Evolutionary conservation across 2,329 filamentous ascomycete genomes (phyloP).

Genomic region (Cryphonectria naterciae): DNA sequence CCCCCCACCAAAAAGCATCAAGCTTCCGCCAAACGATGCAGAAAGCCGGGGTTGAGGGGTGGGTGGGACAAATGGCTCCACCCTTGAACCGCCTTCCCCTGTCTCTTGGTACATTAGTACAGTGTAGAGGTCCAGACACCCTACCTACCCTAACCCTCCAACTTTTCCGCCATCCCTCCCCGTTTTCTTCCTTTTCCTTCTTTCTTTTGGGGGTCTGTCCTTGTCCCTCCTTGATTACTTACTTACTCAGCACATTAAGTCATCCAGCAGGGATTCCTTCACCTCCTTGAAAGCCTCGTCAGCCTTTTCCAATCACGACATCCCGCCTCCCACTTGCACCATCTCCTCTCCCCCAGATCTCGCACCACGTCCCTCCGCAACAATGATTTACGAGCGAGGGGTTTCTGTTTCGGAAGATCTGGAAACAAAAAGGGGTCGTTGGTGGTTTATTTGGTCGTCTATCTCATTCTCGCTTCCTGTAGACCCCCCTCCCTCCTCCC

Average conservation of each 20-base stretch:
- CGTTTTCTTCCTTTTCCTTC: neutral
- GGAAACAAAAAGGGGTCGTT: neutral
- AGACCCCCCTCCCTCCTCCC: neutral
- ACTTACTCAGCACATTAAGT: neutral
- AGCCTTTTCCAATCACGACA: constrained; percentile 20
- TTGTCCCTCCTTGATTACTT: too few relatives aligned
- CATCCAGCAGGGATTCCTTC: constrained; percentile 1
- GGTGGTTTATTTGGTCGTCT: neutral
- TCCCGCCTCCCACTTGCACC: constrained; percentile 14
- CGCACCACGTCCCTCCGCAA: neutral
- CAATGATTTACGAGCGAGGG: neutral
- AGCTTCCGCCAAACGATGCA: neutral
- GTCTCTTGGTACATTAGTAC: neutral
- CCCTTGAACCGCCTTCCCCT: neutral
- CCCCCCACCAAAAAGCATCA: neutral
- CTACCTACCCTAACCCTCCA: neutral
- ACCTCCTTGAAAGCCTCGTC: constrained; percentile 10
- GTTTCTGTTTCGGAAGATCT: neutral
- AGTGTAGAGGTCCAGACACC: too few relatives aligned
- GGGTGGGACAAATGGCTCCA: neutral
- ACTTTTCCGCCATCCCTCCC: too few relatives aligned
- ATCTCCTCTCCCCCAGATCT: neutral
- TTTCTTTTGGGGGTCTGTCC: too few relatives aligned
- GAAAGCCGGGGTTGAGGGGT: neutral
- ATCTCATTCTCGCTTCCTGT: neutral